Evolutionary conservation across 352 stramenopile genomes (phyloP).

Genomic region (Phytophthora tentaculata): DNA sequence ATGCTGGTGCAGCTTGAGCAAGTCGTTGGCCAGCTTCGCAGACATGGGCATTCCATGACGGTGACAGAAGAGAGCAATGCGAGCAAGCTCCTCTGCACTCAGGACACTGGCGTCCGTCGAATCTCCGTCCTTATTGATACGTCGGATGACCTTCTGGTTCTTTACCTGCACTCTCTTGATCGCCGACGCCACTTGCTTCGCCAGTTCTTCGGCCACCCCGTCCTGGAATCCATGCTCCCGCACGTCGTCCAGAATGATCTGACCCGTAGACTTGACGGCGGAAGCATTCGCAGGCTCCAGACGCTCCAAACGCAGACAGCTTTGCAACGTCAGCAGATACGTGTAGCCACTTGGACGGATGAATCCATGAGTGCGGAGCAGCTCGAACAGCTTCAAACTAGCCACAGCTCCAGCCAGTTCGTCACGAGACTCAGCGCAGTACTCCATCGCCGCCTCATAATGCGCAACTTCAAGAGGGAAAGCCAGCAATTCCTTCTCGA

Average conservation of each 20-base stretch:
- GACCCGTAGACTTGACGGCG: constrained; percentile 43
- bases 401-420: constrained; percentile 46
- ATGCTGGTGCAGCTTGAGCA: constrained; percentile 51
- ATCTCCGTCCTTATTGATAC: constrained; percentile 27
- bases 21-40: constrained; percentile 38
- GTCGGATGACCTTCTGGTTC: constrained; percentile 27
- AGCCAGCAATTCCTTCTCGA: constrained; percentile 54
- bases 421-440: constrained; percentile 41
- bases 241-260: constrained; percentile 59
- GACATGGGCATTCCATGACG: constrained; percentile 54
- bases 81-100: constrained; percentile 51
- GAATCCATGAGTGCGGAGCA: constrained; percentile 68
- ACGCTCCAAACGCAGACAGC: constrained; percentile 54
- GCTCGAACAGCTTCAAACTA: constrained; percentile 77
- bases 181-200: constrained; percentile 31
- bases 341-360: constrained; percentile 78
- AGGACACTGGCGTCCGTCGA: constrained; percentile 21
- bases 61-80: constrained; percentile 65
- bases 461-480: constrained; percentile 64
- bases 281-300: constrained; percentile 46
- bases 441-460: constrained; percentile 80
- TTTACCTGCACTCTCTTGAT: constrained; percentile 28
- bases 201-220: constrained; percentile 33
- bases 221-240: constrained; percentile 56
- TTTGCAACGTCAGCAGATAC: constrained; percentile 76